These are phyloP conservation scores for Jamesozyma piceae DNA, from an alignment of 805 yeast genomes.

Conservation along the genomic window DNA sequence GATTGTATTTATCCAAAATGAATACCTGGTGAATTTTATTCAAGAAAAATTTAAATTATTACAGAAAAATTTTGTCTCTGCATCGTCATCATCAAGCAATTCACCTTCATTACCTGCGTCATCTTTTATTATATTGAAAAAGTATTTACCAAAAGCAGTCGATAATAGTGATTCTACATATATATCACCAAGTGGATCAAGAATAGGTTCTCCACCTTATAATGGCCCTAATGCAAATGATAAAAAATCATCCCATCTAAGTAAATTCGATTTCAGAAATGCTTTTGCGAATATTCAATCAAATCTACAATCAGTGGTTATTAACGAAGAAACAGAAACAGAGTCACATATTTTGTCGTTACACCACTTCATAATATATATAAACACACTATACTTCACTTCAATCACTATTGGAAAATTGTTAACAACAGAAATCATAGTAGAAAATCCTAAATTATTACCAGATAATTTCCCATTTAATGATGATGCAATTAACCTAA, in stretches of 20 bases:
- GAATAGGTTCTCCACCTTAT: conserved; percentile 7
- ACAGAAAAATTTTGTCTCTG: conserved; percentile 19
- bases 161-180: not conserved
- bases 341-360: conserved; percentile 33
- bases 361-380: conserved; percentile 51
- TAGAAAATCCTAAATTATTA: conserved; percentile 27
- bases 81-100: conserved; percentile 9
- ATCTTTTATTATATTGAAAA: conserved; percentile 13
- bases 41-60: conserved; percentile 21
- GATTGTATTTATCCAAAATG: conserved; percentile 25
- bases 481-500: conserved; percentile 25
- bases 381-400: conserved; percentile 65
- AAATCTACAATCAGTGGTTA: conserved; percentile 26
- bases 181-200: conserved; percentile 1
- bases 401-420: conserved; percentile 48
- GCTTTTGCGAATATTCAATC: conserved; percentile 33
- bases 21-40: conserved; percentile 24
- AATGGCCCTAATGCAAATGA: conserved; percentile 10
- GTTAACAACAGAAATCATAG: conserved; percentile 29
- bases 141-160: conserved; percentile 16
- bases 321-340: conserved; percentile 23
- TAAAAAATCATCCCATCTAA: conserved; percentile 18
- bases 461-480: conserved; percentile 33
- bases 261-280: conserved; percentile 27
- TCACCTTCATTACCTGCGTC: conserved; percentile 5